phyloP scores from a whole-genome alignment of 441 rosid genomes.

The Erodium texanum region DNA sequence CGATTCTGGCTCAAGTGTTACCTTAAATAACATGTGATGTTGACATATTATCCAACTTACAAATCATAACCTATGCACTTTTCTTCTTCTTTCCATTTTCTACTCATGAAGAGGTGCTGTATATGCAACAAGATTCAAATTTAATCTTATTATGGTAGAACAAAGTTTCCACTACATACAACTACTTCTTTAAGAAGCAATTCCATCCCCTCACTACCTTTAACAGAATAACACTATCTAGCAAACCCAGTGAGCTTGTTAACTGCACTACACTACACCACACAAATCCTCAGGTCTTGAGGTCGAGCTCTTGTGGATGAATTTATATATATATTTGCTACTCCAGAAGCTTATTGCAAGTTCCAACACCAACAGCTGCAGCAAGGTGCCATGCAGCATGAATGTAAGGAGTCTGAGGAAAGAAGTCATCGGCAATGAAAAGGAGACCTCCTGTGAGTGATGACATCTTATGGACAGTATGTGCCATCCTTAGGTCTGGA shows the following conservation, averaged over 20 bases:
- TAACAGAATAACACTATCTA: no score
- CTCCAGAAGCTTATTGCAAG: conserved; percentile 84
- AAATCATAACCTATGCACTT: no score
- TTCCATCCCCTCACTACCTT: no score
- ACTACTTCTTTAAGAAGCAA: no score
- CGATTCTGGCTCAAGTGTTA: neutral
- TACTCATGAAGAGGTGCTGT: no score
- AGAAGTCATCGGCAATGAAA: conserved; percentile 82
- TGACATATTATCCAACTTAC: no score
- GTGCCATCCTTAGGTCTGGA: conserved; percentile 66
- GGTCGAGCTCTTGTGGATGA: conserved; percentile 16
- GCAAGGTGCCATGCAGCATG: conserved; percentile 99
- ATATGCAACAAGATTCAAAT: no score
- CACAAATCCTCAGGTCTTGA: no score
- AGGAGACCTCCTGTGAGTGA: conserved; percentile 69
- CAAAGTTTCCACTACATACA: no score
- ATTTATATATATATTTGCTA: conserved; percentile 27
- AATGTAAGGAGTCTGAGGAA: conserved; percentile 61
- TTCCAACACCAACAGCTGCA: conserved; percentile 85
- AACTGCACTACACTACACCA: neutral
- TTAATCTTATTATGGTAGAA: no score
- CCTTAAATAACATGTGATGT: no score
- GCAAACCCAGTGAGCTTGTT: neutral
- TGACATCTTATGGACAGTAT: conserved; percentile 78
- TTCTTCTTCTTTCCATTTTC: no score